Percentiles rank a stretch among this genome's conserved stretches.
These are phyloP conservation scores for Sanguinoderma infundibulare DNA, from an alignment of 1,284 basidiomycete species.

Conservation along the genomic window DNA sequence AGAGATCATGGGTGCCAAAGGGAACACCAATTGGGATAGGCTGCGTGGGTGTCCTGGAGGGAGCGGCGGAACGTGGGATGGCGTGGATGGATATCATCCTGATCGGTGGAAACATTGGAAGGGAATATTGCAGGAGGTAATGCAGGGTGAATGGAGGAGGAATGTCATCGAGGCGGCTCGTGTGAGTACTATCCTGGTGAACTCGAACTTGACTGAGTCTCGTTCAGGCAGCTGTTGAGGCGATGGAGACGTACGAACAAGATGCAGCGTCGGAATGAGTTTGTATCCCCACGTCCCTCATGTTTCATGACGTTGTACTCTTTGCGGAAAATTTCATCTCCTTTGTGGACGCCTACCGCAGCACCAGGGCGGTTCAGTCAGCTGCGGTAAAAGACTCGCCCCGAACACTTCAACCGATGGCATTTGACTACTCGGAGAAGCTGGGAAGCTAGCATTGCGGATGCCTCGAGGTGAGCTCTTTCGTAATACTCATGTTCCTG, in stretches of 20 bases:
- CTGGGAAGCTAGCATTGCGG: neutral
- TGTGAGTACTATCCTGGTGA: neutral
- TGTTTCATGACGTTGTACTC: neutral
- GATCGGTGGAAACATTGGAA: constrained; percentile 20
- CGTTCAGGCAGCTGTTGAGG: neutral
- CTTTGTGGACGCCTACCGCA: neutral
- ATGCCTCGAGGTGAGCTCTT: neutral
- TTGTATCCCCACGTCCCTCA: too few relatives aligned
- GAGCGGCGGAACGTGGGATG: constrained; percentile 19
- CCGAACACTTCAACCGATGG: neutral
- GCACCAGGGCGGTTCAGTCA: neutral
- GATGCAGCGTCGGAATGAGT: neutral
- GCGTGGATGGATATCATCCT: constrained; percentile 18
- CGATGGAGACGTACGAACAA: neutral
- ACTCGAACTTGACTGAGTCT: neutral
- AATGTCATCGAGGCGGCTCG: constrained; percentile 17
- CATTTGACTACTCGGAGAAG: neutral
- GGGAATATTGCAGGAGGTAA: constrained; percentile 2
- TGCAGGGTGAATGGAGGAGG: constrained; percentile 3
- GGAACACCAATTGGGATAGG: constrained; percentile 9
- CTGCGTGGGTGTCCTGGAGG: constrained; percentile 3
- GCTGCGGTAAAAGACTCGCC: too few relatives aligned
- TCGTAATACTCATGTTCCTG: neutral
- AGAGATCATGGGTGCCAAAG: constrained; percentile 17
- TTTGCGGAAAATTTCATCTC: neutral